These are phyloP conservation scores for Podochytrium sp. DNA, from an alignment of 192 early-diverging fungal species.

Conservation along the genomic window DNA sequence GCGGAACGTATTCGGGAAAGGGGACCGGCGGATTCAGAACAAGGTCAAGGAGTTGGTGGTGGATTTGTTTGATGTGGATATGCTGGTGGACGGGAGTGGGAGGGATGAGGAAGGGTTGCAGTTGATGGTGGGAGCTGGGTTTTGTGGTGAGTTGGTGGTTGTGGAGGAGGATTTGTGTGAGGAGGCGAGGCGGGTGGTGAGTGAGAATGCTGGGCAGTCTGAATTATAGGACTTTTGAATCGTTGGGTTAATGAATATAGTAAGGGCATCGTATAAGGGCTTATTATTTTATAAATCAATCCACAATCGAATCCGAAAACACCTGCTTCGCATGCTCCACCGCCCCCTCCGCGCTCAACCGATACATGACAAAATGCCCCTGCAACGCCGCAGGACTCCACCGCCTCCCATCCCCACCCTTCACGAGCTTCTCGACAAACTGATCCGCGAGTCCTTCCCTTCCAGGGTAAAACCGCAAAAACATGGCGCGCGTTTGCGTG, in stretches of 20 bases:
- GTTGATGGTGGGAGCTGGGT: neutral
- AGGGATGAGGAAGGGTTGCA: neutral
- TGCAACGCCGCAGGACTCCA: slow-evolving; percentile 62
- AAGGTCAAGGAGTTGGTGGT: neutral
- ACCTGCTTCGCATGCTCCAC: slow-evolving; percentile 54
- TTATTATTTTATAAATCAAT: no score
- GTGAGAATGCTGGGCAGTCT: no score
- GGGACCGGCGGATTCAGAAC: neutral
- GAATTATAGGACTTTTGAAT: no score
- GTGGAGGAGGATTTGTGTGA: no score
- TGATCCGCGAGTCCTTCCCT: slow-evolving; percentile 59
- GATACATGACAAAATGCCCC: slow-evolving; percentile 93
- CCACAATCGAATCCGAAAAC: no score
- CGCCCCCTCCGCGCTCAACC: slow-evolving; percentile 74
- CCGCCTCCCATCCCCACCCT: neutral
- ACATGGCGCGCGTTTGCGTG: slow-evolving; percentile 65
- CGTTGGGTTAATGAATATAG: no score
- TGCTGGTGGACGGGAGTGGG: slow-evolving; percentile 6
- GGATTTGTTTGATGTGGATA: slow-evolving; percentile 24
- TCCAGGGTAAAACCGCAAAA: slow-evolving; percentile 69
- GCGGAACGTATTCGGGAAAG: neutral
- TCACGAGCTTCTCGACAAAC: slow-evolving; percentile 61
- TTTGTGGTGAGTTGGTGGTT: no score
- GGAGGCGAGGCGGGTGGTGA: no score
- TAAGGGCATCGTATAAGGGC: no score